phyloP scores from a whole-genome alignment of 495 filamentous ascomycete species.

The Choiromyces venosus region DNA sequence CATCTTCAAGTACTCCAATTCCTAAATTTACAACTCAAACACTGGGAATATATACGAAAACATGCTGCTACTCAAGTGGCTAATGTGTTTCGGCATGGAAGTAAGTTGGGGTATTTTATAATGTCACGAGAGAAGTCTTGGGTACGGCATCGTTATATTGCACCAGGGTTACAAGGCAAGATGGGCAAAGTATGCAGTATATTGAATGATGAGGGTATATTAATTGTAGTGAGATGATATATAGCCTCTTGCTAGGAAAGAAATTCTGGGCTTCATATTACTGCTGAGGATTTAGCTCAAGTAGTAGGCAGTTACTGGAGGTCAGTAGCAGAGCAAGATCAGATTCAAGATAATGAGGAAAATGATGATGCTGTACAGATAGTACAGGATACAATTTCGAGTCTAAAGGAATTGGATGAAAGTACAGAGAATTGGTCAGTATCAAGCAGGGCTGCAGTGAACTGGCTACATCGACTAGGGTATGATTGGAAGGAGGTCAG shows the following conservation, averaged over 20 bases:
- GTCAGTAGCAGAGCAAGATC: not conserved
- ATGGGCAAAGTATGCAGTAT: no score
- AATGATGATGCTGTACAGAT: not conserved
- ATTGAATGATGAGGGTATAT: no score
- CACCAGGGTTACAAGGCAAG: not conserved
- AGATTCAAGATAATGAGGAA: not conserved
- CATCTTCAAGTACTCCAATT: not conserved
- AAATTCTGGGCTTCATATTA: no score
- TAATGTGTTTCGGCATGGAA: not conserved
- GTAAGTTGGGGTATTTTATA: not conserved
- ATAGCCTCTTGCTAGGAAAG: no score
- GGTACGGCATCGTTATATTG: not conserved
- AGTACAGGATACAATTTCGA: not conserved
- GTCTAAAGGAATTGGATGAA: not conserved
- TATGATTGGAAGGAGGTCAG: constrained; percentile 12
- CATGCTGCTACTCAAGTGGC: not conserved
- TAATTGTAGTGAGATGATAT: no score
- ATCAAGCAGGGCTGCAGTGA: not conserved
- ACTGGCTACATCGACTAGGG: constrained; percentile 8
- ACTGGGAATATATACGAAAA: not conserved
- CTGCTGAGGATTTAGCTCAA: not conserved
- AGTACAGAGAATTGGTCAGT: not conserved
- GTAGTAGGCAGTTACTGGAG: not conserved
- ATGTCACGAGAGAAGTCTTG: not conserved
- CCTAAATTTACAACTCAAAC: not conserved